phyloP scores from a whole-genome alignment of 345 rosid genomes.

The Eutrema heterophyllum region DNA sequence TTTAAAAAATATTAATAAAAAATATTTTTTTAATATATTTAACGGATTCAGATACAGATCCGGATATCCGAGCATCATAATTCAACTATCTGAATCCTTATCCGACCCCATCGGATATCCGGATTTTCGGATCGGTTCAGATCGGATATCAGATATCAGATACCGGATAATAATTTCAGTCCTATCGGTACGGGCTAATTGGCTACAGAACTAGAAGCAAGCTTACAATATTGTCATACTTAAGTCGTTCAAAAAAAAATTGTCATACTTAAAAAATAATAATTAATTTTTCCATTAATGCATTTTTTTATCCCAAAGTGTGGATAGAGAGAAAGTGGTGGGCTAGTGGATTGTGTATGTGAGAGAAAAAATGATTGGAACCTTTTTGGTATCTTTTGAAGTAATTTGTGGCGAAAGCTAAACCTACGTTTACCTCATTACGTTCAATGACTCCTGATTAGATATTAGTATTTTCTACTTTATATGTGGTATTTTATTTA shows the following conservation, averaged over 20 bases:
- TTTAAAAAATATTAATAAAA: no score
- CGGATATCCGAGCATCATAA: no score
- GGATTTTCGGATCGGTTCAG: no score
- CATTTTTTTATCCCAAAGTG: background rate
- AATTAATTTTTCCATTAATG: background rate
- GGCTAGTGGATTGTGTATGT: constrained; percentile 32
- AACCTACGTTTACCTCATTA: constrained; percentile 58
- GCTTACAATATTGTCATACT: constrained; percentile 9
- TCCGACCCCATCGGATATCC: no score
- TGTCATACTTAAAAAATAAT: background rate
- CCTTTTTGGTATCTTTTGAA: constrained; percentile 55
- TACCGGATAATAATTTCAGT: no score
- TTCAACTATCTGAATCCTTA: no score
- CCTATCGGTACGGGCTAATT: no score
- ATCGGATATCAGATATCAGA: no score
- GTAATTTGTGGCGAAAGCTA: constrained; percentile 47
- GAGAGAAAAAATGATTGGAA: constrained; percentile 40
- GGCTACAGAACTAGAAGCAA: background rate
- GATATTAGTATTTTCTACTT: background rate
- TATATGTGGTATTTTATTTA: background rate
- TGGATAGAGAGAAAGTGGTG: constrained; percentile 11
- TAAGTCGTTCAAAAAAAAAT: no score
- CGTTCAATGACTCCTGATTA: constrained; percentile 49
- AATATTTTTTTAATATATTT: no score
- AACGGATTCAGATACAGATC: no score